Evolutionary conservation across 129 eudicot species (phyloP), one percentile per base, ranked within the genome.

Genomic region (Flaveria linearis): DNA sequence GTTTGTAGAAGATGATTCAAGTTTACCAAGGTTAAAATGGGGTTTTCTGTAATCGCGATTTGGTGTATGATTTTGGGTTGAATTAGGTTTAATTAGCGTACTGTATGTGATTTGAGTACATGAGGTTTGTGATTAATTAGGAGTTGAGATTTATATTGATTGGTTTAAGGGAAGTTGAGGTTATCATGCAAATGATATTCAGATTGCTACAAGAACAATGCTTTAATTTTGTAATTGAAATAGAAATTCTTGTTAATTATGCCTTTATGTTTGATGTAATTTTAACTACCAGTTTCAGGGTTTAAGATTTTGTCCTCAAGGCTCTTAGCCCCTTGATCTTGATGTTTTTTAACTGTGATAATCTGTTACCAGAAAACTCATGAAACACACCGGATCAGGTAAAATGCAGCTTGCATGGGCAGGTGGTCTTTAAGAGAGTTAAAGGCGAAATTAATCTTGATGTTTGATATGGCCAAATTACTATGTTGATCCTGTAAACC

Each of bases 31-130:
- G 39, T 66, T 66, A 7, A 53, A 68, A 73, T 2, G 68, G 68
- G 57, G 16, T 52, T 77, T 68, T 71, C 8, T 39, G 30, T 25
- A 17, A 22, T 30, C 36, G 39, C 11, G 46, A 64, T 73, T 72
- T 65, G 42, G 53, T 80, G 30, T 39, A 65, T 80, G 61, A 53
- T 73, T 51, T 4, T 70, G 65, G 18, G 50, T 9, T 60, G 18
- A 47, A 52, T 73, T 72, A 80, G 79, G 75, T 60, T 65, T 41
- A 52, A 73, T 23, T n/a, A 47, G 1, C 1, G 52, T 26, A 39
- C 23, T 18, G 58, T 80, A 14, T 58, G 17, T 78, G 51, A 9
- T 58, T 22, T 30, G 69, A 45, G 3, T 45, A 45, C 13, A 11
- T 45, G 2, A 9, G 2, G 2, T 47, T 26, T 70, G 3, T 47